Conservation (phyloP, 805 yeast genomes). For the Myxozyma vanderwaltii region DNA sequence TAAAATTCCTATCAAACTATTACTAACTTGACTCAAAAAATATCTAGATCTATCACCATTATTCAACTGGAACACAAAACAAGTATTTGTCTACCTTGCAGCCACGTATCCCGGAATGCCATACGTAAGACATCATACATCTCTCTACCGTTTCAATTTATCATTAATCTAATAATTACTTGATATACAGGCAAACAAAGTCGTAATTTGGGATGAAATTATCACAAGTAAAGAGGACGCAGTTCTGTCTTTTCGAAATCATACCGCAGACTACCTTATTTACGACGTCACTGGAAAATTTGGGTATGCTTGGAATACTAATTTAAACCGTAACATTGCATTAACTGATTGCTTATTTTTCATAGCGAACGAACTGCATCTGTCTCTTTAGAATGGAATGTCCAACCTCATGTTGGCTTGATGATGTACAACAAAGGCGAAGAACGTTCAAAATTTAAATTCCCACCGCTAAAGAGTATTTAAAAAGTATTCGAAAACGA, state of each 20-base stretch:
- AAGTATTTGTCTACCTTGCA: slow-evolving; percentile 86
- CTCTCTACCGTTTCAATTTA: neutral
- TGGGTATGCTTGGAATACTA: no score
- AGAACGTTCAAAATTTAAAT: slow-evolving; percentile 20
- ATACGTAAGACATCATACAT: slow-evolving; percentile 18
- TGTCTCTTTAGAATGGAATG: slow-evolving; percentile 80
- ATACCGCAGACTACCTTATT: slow-evolving; percentile 74
- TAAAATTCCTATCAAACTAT: neutral
- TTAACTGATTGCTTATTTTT: no score
- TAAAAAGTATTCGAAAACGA: neutral
- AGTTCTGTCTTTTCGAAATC: slow-evolving; percentile 52
- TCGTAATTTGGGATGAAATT: slow-evolving; percentile 90
- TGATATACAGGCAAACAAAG: slow-evolving; percentile 55
- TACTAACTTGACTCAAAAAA: neutral
- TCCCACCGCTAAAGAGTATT: slow-evolving; percentile 12
- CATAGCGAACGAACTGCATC: slow-evolving; percentile 64
- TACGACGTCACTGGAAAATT: slow-evolving; percentile 76
- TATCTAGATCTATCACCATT: slow-evolving; percentile 67
- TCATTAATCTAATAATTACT: neutral
- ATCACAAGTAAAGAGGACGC: slow-evolving; percentile 64
- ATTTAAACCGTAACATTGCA: no score
- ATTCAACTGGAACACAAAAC: slow-evolving; percentile 97
- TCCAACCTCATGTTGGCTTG: slow-evolving; percentile 89
- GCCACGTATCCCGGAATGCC: slow-evolving; percentile 70
- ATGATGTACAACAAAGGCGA: slow-evolving; percentile 48